Evolutionary conservation across 441 rosid genomes (phyloP).

Genomic region (Arabidopsis lyrata): DNA sequence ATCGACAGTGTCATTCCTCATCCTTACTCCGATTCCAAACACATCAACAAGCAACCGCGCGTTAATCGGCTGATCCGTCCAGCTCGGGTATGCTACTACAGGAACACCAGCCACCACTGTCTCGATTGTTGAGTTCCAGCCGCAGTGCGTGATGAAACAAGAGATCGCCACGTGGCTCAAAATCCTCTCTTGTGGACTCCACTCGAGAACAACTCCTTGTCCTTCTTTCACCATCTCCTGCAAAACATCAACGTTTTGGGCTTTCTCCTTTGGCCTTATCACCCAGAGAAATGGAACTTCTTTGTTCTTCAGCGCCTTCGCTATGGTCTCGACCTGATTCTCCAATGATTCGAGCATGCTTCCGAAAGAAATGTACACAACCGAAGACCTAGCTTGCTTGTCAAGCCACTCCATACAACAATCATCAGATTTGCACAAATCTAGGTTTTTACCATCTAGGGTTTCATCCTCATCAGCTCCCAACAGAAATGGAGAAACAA

Average conservation of each 20-base stretch:
- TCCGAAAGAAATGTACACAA: slow-evolving; percentile 65
- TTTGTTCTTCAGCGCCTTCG: slow-evolving; percentile 48
- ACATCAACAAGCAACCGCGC: slow-evolving; percentile 56
- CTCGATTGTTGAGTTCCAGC: slow-evolving; percentile 63
- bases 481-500: slow-evolving; percentile 54
- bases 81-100: slow-evolving; percentile 54
- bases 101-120: slow-evolving; percentile 58
- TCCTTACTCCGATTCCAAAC: slow-evolving; percentile 51
- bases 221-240: slow-evolving; percentile 47
- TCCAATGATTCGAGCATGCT: slow-evolving; percentile 46
- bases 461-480: slow-evolving; percentile 33
- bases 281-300: slow-evolving; percentile 59
- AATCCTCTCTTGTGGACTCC: slow-evolving; percentile 63
- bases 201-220: slow-evolving; percentile 51
- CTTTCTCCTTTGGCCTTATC: slow-evolving; percentile 44
- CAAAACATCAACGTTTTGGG: slow-evolving; percentile 12
- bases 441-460: slow-evolving; percentile 37
- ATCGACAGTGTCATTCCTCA: slow-evolving; percentile 43
- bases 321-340: slow-evolving; percentile 50
- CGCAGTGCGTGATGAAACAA: slow-evolving; percentile 63
- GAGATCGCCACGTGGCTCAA: slow-evolving; percentile 49
- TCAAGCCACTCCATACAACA: slow-evolving; percentile 61
- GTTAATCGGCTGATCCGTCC: slow-evolving; percentile 56
- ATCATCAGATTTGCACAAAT: slow-evolving; percentile 47
- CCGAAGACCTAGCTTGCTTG: slow-evolving; percentile 50